Evolutionary conservation across 106 monocot genomes (phyloP).

Genomic region (Hemerocallis citrina): DNA sequence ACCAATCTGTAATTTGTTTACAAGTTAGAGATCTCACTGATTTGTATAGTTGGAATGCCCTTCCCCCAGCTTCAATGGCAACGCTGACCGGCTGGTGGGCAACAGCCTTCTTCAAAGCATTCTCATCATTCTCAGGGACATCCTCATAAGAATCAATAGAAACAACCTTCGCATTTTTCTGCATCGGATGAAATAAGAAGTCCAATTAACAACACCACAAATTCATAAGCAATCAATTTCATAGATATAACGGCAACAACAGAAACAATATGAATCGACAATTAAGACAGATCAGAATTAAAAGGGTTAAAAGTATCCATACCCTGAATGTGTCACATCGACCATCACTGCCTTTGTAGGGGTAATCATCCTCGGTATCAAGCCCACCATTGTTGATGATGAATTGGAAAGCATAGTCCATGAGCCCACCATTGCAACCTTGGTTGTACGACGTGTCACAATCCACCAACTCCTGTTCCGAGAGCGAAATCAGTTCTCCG

Average conservation of each 20-base stretch:
- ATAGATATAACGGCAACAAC: too few relatives aligned
- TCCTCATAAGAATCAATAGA: slow-evolving; percentile 40
- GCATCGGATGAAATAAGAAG: neutral
- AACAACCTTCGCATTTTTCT: slow-evolving; percentile 38
- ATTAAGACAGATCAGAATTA: neutral
- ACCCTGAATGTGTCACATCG: slow-evolving; percentile 18
- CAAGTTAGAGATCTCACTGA: too few relatives aligned
- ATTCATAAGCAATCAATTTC: too few relatives aligned
- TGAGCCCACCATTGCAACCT: slow-evolving; percentile 80
- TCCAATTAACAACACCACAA: neutral
- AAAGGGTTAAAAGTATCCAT: neutral
- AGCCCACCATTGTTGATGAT: slow-evolving; percentile 64
- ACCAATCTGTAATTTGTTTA: too few relatives aligned
- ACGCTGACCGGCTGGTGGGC: slow-evolving; percentile 36
- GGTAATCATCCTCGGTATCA: slow-evolving; percentile 63
- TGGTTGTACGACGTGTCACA: slow-evolving; percentile 59
- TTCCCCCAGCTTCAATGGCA: slow-evolving; percentile 39
- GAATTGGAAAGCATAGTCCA: slow-evolving; percentile 82
- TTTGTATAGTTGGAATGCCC: slow-evolving; percentile 36
- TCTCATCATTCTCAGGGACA: slow-evolving; percentile 39
- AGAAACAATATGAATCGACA: too few relatives aligned
- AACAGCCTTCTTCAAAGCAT: slow-evolving; percentile 28
- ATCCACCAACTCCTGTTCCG: slow-evolving; percentile 82
- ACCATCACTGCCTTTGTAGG: slow-evolving; percentile 33
- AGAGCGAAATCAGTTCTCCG: slow-evolving; percentile 43